phyloP scores from a whole-genome alignment of 345 rosid genomes.

The Lumnitzera racemosa region DNA sequence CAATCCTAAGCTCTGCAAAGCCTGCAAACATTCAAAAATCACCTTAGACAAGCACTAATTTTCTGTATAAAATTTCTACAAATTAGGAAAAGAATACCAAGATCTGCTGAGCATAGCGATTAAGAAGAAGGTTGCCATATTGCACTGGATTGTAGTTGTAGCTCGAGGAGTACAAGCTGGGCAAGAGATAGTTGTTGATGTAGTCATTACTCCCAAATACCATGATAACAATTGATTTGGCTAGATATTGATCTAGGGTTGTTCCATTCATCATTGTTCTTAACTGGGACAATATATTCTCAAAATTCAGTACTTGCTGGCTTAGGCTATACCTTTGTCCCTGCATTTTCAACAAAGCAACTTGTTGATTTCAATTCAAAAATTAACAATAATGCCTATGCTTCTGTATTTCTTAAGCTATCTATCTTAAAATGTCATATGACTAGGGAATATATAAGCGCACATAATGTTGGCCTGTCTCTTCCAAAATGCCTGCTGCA shows the following conservation, averaged over 20 bases:
- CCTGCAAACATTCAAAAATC: constrained; percentile 18
- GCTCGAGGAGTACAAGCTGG: constrained; percentile 51
- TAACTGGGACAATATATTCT: constrained; percentile 48
- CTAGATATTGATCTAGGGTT: constrained; percentile 36
- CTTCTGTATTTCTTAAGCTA: too few relatives aligned
- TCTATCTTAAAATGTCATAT: too few relatives aligned
- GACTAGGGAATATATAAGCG: background rate
- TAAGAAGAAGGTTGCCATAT: constrained; percentile 59
- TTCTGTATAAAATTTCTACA: background rate
- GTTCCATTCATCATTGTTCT: constrained; percentile 37
- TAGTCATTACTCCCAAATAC: constrained; percentile 91
- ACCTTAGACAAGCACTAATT: background rate
- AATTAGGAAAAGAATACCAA: constrained; percentile 20
- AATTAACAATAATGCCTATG: too few relatives aligned
- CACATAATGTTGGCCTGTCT: constrained; percentile 72
- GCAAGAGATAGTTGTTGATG: constrained; percentile 88
- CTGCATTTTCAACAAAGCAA: constrained; percentile 18
- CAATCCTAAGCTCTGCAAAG: constrained; percentile 61
- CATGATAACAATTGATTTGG: constrained; percentile 43
- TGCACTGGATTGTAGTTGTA: constrained; percentile 41
- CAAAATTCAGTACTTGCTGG: constrained; percentile 64
- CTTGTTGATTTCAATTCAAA: too few relatives aligned
- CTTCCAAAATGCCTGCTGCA: constrained; percentile 86
- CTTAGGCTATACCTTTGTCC: constrained; percentile 55
- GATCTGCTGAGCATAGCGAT: constrained; percentile 53